Percentiles rank a stretch among this genome's conserved stretches.
phyloP scores from a whole-genome alignment of 2,329 filamentous ascomycete species.

The Diplocarpon rosae region DNA sequence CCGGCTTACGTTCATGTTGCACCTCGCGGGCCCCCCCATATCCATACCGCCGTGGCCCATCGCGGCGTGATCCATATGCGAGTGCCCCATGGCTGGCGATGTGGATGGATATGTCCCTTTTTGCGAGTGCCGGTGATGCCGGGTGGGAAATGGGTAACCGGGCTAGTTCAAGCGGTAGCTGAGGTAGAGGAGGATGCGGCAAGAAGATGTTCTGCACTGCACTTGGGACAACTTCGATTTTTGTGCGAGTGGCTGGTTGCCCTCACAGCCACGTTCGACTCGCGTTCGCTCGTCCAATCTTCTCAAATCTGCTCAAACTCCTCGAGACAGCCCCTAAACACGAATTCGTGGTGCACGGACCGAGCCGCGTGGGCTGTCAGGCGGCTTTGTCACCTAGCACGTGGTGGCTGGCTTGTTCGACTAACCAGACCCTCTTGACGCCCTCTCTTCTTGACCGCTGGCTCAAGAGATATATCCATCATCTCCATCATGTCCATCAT shows the following conservation, averaged over 20 bases:
- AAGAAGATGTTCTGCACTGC: neutral
- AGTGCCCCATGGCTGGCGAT: slow-evolving; percentile 16
- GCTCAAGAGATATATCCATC: no score
- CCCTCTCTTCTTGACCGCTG: no score
- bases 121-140: neutral
- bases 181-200: no score
- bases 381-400: no score
- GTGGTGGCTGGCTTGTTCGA: no score
- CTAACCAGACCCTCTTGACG: no score
- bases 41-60: slow-evolving; percentile 42
- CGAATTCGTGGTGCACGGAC: neutral
- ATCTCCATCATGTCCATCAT: no score
- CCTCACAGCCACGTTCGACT: neutral
- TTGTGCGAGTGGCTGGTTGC: neutral
- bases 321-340: neutral
- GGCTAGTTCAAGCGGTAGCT: no score
- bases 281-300: neutral
- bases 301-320: slow-evolving; percentile 1
- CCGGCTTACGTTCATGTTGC: slow-evolving; percentile 62
- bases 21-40: slow-evolving; percentile 48
- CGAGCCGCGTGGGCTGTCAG: neutral
- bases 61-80: slow-evolving; percentile 34
- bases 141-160: no score
- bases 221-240: no score
- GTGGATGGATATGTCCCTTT: neutral